These are phyloP conservation scores for Graphiopsis chlorocephala DNA, from an alignment of 2,329 filamentous ascomycete species.

Conservation along the genomic window DNA sequence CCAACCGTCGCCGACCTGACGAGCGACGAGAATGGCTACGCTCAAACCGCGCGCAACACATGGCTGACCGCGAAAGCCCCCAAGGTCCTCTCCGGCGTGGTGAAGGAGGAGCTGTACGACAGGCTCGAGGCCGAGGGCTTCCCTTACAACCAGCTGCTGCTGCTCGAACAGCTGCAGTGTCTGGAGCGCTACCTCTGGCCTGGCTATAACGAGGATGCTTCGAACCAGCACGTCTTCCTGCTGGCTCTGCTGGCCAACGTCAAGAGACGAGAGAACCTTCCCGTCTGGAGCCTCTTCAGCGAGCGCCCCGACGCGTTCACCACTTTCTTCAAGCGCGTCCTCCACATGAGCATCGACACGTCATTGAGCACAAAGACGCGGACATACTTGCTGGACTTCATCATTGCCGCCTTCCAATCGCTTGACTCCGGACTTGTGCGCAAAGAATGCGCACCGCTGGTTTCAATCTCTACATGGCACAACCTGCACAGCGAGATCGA, in stretches of 20 bases:
- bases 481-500: slow-evolving; percentile 77
- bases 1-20: slow-evolving; percentile 68
- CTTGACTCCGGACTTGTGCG: slow-evolving; percentile 84
- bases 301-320: slow-evolving; percentile 80
- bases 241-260: slow-evolving; percentile 82
- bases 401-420: slow-evolving; percentile 90
- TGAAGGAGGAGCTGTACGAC: slow-evolving; percentile 89
- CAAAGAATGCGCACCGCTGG: slow-evolving; percentile 93
- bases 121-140: slow-evolving; percentile 79
- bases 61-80: slow-evolving; percentile 70
- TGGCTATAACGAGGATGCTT: slow-evolving; percentile 73
- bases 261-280: slow-evolving; percentile 81
- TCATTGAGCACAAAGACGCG: slow-evolving; percentile 51
- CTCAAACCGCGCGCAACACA: slow-evolving; percentile 73
- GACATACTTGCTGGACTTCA: slow-evolving; percentile 81
- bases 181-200: slow-evolving; percentile 96
- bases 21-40: slow-evolving; percentile 60
- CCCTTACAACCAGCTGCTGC: slow-evolving; percentile 70
- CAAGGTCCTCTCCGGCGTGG: slow-evolving; percentile 73
- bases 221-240: slow-evolving; percentile 87
- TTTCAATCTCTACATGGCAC: slow-evolving; percentile 94
- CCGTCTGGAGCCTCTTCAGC: slow-evolving; percentile 83
- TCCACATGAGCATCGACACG: slow-evolving; percentile 72
- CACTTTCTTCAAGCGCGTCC: slow-evolving; percentile 78
- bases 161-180: slow-evolving; percentile 85